Conservation (phyloP, 139 green algal species). For the Chlorella sp. region DNA sequence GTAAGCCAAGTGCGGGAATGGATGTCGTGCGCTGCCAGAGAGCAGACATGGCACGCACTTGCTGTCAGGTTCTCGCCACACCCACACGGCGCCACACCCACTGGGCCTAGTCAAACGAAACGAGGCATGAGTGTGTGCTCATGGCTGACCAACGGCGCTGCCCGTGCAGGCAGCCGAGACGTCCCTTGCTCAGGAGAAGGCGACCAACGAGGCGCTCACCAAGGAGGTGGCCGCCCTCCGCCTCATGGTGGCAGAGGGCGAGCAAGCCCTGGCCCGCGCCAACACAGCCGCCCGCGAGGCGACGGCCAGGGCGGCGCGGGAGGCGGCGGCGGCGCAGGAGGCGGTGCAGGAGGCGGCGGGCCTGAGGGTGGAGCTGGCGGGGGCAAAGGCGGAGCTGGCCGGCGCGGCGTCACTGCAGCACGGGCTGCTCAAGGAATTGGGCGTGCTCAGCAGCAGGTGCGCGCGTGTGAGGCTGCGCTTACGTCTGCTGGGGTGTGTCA, state of each 20-base stretch:
- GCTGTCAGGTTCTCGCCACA: too few species aligned
- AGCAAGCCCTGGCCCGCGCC: neutral
- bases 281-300: neutral
- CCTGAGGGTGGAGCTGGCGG: slow-evolving; percentile 6
- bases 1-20: too few species aligned
- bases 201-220: slow-evolving; percentile 15
- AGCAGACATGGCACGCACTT: too few species aligned
- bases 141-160: neutral
- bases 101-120: neutral
- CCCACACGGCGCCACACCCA: too few species aligned
- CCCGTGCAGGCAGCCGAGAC: slow-evolving; percentile 21
- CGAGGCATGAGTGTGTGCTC: neutral
- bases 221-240: slow-evolving; percentile 29
- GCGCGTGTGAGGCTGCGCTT: too few species aligned
- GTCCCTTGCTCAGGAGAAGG: slow-evolving; percentile 10
- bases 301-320: slow-evolving; percentile 7
- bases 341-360: slow-evolving; percentile 13
- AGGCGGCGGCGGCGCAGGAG: slow-evolving; percentile 5
- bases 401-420: slow-evolving; percentile 29
- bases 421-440: slow-evolving; percentile 39
- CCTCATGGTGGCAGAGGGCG: slow-evolving; percentile 33
- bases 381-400: slow-evolving; percentile 26
- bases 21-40: too few species aligned
- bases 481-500: too few species aligned
- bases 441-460: slow-evolving; percentile 24